Conservation (phyloP, 208 protist species). For the Crithidia expoeki region DNA sequence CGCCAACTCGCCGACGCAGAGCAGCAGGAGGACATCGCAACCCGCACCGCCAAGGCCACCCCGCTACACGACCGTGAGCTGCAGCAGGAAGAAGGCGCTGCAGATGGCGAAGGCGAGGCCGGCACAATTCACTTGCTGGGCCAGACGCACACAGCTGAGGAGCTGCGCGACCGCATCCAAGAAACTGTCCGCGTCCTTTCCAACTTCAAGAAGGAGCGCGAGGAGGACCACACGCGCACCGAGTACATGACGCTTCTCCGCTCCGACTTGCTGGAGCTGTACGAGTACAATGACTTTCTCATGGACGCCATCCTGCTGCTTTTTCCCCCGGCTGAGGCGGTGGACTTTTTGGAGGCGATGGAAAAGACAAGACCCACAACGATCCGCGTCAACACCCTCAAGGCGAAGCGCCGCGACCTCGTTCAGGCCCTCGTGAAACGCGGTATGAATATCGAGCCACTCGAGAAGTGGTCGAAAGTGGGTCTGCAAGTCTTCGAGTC, state of each 20-base stretch:
- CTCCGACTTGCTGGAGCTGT: slow-evolving; percentile 93
- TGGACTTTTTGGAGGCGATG: slow-evolving; percentile 98
- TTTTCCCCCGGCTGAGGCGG: slow-evolving; percentile 92
- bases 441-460: slow-evolving; percentile 98
- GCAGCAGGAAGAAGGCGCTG: slow-evolving; percentile 24
- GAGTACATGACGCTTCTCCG: slow-evolving; percentile 94
- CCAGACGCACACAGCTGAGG: slow-evolving; percentile 73
- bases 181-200: slow-evolving; percentile 93
- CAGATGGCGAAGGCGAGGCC: neutral
- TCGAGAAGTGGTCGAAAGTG: slow-evolving; percentile 96
- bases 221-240: slow-evolving; percentile 77
- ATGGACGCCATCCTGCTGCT: slow-evolving; percentile 95
- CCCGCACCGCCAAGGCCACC: slow-evolving; percentile 57
- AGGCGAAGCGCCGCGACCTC: slow-evolving; percentile 95
- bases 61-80: slow-evolving; percentile 55
- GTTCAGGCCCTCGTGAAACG: slow-evolving; percentile 94
- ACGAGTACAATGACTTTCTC: slow-evolving; percentile 96
- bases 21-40: slow-evolving; percentile 56
- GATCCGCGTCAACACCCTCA: slow-evolving; percentile 99
- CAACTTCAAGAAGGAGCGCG: slow-evolving; percentile 92
- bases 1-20: slow-evolving; percentile 70
- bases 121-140: slow-evolving; percentile 49
- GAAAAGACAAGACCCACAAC: slow-evolving; percentile 97
- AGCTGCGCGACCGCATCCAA: slow-evolving; percentile 88
- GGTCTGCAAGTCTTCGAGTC: slow-evolving; percentile 98